A percentile compares a stretch with the other conserved stretches of the same genome.
These are phyloP conservation scores for Cytospora schulzeri DNA, from an alignment of 2,329 filamentous ascomycete species.

Conservation along the genomic window DNA sequence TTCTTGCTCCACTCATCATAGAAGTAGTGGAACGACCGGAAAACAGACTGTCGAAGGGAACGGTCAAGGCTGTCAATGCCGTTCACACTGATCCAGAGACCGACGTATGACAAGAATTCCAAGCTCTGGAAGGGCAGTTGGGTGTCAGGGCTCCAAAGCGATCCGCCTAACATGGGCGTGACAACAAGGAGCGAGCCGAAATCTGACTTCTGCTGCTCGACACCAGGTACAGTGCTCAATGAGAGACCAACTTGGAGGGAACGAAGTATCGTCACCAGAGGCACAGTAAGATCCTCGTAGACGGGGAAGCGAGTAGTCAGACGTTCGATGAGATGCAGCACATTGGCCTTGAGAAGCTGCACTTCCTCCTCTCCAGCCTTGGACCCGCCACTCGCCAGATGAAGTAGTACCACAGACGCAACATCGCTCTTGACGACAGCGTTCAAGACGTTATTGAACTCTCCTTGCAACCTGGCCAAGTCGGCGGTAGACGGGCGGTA, in stretches of 20 bases:
- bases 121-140: constrained; percentile 39
- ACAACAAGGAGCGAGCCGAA: constrained; percentile 42
- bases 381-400: constrained; percentile 34
- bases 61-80: constrained; percentile 45
- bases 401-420: constrained; percentile 41
- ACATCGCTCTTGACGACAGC: constrained; percentile 56
- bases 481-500: constrained; percentile 72
- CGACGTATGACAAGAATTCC: constrained; percentile 55
- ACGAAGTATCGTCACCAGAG: constrained; percentile 76
- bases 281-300: constrained; percentile 83
- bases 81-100: constrained; percentile 50
- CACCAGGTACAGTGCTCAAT: constrained; percentile 42
- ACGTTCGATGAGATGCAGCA: constrained; percentile 70
- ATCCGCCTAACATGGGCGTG: constrained; percentile 60
- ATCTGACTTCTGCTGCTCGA: constrained; percentile 18
- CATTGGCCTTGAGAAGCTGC: constrained; percentile 54
- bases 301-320: constrained; percentile 70
- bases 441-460: constrained; percentile 77
- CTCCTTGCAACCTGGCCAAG: constrained; percentile 73
- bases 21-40: constrained; percentile 69
- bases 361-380: constrained; percentile 46
- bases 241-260: constrained; percentile 77
- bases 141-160: constrained; percentile 35
- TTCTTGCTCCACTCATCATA: constrained; percentile 81
- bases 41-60: constrained; percentile 56